Conservation (phyloP, 1,139 yeast species). For the Waltiozyma sp. region DNA sequence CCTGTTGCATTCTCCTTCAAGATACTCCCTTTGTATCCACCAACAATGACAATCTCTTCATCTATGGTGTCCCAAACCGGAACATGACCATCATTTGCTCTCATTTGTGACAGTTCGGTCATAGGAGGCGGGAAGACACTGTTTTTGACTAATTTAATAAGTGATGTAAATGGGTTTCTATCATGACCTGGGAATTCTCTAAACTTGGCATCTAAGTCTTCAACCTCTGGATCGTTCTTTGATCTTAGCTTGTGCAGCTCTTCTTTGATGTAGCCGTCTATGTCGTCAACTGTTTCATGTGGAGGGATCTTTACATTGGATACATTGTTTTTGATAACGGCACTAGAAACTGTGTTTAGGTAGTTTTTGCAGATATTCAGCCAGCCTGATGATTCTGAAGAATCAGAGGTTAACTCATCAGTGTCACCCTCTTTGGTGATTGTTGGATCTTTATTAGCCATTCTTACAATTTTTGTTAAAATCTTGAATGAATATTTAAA, state of each 20-base stretch:
- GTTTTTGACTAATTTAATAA: slow-evolving; percentile 17
- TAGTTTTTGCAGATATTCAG: too few species aligned
- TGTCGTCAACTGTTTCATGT: background rate
- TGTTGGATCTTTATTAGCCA: too few species aligned
- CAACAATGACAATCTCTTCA: slow-evolving; percentile 71
- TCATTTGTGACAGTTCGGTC: slow-evolving; percentile 13
- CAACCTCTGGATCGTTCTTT: background rate
- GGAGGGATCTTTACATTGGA: background rate
- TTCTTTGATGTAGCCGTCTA: background rate
- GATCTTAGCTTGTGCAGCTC: background rate
- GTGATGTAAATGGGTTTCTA: background rate
- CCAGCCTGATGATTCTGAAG: too few species aligned
- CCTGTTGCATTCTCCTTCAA: slow-evolving; percentile 54
- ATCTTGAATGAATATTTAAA: too few species aligned
- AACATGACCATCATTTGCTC: slow-evolving; percentile 22
- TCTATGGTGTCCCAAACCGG: slow-evolving; percentile 38
- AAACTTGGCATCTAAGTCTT: background rate
- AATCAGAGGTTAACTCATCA: too few species aligned
- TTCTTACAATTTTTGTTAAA: too few species aligned
- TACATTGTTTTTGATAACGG: background rate
- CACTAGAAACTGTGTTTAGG: too few species aligned
- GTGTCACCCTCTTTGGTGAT: too few species aligned
- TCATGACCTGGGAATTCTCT: background rate
- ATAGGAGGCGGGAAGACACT: slow-evolving; percentile 45
- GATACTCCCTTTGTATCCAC: slow-evolving; percentile 86